Percentiles rank a stretch among this genome's conserved stretches.
Conservation (phyloP, 768 basidiomycete species). For the Boletus eberwhitei region DNA sequence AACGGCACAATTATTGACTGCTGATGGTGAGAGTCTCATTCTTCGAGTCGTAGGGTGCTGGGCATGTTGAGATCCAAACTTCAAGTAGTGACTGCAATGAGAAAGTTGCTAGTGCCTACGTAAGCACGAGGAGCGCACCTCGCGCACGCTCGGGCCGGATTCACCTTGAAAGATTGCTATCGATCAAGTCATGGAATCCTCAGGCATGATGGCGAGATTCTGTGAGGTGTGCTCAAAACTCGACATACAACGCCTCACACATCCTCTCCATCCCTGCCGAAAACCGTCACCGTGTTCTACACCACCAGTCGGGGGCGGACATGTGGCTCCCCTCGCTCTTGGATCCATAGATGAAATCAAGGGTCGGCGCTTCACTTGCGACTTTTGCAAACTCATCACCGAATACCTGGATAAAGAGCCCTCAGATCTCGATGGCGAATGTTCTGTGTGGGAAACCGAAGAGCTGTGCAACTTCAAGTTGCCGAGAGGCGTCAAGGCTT, state of each 20-base stretch:
- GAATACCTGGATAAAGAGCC: conserved; percentile 12
- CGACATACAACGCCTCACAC: not conserved
- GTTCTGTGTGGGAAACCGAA: not conserved
- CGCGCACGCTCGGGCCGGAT: not conserved
- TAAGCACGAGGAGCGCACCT: not conserved
- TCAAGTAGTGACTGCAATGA: too few relatives aligned
- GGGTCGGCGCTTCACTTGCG: conserved; percentile 6
- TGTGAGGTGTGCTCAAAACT: conserved; percentile 9
- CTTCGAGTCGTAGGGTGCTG: not conserved
- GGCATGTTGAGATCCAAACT: not conserved
- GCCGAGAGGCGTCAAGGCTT: not conserved
- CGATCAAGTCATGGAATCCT: not conserved
- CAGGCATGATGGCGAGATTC: not conserved
- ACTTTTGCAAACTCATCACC: conserved; percentile 12
- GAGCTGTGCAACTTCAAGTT: conserved; percentile 7
- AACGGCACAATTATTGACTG: not conserved
- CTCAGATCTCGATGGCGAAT: conserved; percentile 5
- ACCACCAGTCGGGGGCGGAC: not conserved
- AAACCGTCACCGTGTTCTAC: not conserved
- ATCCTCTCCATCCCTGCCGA: conserved; percentile 3
- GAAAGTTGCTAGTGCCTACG: not conserved
- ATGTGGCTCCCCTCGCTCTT: not conserved
- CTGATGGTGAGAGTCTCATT: not conserved
- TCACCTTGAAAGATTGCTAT: not conserved
- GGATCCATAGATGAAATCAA: conserved; percentile 17